Base-by-base conservation (phyloP, 768 basidiomycete genomes). In the Hortiboletus campestris region DNA sequence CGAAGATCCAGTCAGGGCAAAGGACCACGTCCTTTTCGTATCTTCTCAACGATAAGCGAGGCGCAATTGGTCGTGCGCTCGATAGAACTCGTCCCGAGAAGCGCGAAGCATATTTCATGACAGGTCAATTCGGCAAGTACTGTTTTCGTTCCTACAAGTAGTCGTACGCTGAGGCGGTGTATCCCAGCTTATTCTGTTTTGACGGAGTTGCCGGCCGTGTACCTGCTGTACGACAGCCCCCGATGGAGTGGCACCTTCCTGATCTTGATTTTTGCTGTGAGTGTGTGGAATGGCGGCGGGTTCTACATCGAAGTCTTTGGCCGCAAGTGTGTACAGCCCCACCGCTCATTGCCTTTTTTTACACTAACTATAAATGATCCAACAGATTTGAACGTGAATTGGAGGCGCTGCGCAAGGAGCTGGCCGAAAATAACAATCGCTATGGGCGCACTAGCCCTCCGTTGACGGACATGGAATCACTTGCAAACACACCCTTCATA, bases 301-400 rank as follows among this genome's bases (percentile, higher is more conserved):
- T 97, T 87, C 77, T 97, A 97, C 70, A 94, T 97, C 51, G 94
- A 97, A 70, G 94, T 97, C 19, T 97, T 96, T 67, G 94, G 94
- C 29, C 84, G 94, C 74, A 96, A 97, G 94, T 95, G 59, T 62
- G 91, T 82, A 25, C 47, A 56, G 55, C 55, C 57, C 57, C 25
- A 16, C 22, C 34, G 11, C 28, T 4, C n/a, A 11, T 52, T 41
- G 25, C 11, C 41, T 29, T 19, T 28, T 11, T 49, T 44, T 34
- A 44, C 17, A 25, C 52, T 60, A 35, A 64, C 45, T 51, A 20
- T 29, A 20, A 56, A 49, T 51, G 41, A 38, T 49, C 28, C 46
- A 1, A 25, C 62, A 95, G 94, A 69, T 97, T 97, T 63, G 94
- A 97, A 71, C 84, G 91, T 28, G 94, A 97, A 72, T 76, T 97